Evolutionary conservation across 2,329 filamentous ascomycete genomes (phyloP), one percentile per base, ranked within the genome.

Genomic region (Apiospora arundinis): DNA sequence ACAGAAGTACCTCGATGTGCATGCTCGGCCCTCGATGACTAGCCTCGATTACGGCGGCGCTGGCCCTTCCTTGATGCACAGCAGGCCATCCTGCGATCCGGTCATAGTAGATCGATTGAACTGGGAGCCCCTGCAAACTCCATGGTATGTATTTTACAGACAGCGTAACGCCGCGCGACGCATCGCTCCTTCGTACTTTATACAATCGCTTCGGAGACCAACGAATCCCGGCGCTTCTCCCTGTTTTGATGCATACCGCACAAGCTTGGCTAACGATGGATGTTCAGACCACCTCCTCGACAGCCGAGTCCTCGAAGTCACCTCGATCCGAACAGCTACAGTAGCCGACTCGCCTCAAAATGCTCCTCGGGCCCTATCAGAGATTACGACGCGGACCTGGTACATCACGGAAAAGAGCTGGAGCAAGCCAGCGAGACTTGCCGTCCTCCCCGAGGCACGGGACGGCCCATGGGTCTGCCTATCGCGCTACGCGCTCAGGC

Each of bases 201-300:
- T 60, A 60, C 11, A 25, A 60, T 63, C 56, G 56, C 56, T 63
- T 46, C 44, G 56, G 25, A 63, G 37, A 37, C 56, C 25, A 63
- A 40, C n/a, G n/a, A 25, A 25, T 12, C 28, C 49, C 28, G 49
- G 49, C 18, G 28, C 49, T 25, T 60, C 12, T 42, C 40, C 40
- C 40, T 42, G 9, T 42, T 42, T 42, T 42, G 40, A 42, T 42
- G 40, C 40, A 11, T 42, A 42, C 40, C 40, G 40, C 40, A 42
- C 40, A 42, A 42, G 40, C 40, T 11, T 42, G 40, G 40, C 49
- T 32, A 28, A 60, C 49, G 49, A 60, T 60, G 49, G 49, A 60
- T n/a, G 49, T 60, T 60, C 49, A 25, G 49, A 32, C 49, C 49
- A 14, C 49, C 49, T 18, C 44, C 44, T 46, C 44, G 44, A 46